phyloP scores from a whole-genome alignment of 2,329 filamentous ascomycete species.

The Zymoseptoria passerinii region DNA sequence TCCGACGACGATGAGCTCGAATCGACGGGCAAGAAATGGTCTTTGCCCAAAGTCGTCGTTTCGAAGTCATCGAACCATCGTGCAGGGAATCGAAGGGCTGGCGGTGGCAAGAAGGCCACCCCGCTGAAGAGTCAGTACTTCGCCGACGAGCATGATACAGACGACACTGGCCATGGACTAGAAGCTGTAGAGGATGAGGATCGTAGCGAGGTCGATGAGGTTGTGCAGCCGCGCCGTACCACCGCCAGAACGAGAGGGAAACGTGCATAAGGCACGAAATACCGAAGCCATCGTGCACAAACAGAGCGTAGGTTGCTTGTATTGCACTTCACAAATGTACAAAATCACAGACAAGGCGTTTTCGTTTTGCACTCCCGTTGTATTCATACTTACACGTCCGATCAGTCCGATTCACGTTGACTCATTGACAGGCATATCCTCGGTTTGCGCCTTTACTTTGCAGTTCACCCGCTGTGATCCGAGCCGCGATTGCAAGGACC shows the following conservation, averaged over 20 bases:
- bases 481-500: neutral
- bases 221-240: conserved; percentile 23
- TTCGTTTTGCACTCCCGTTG: neutral
- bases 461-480: neutral
- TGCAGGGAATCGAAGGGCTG: neutral
- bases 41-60: conserved; percentile 21
- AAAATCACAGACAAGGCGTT: neutral
- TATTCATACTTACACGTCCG: neutral
- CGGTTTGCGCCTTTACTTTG: neutral
- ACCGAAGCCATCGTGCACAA: too few species aligned
- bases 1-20: conserved; percentile 1
- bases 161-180: conserved; percentile 8
- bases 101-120: conserved; percentile 19
- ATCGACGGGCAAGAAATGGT: neutral
- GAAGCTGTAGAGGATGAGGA: conserved; percentile 14
- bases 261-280: neutral
- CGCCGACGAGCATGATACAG: neutral
- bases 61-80: conserved; percentile 6
- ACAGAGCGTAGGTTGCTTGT: too few species aligned
- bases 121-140: conserved; percentile 27
- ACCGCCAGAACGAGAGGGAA: conserved; percentile 25
- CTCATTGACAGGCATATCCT: neutral
- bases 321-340: neutral
- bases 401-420: neutral
- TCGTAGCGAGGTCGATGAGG: conserved; percentile 22